Base-by-base conservation (phyloP, 768 basidiomycete species). In the Coprinopsis sp. region DNA sequence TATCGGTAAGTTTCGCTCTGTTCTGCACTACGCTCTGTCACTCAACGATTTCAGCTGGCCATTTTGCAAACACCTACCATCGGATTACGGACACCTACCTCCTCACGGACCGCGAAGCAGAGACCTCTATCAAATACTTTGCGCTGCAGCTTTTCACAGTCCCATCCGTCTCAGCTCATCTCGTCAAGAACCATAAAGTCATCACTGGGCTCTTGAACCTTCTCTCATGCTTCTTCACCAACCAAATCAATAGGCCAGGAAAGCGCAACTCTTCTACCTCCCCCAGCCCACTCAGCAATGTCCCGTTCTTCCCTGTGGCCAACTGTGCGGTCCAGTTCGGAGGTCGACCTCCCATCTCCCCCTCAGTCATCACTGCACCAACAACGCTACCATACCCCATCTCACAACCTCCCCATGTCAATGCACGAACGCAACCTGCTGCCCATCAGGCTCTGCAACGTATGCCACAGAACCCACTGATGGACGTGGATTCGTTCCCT, bases 61-160 rank as follows among this genome's bases (percentile, higher is more conserved):
- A 85, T 54, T 92, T 93, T 61, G 85, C 90, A 0, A 78, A 76
- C 44, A 81, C 91, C 8, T 99, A 97, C 65, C 84, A 84, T 47
- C 77, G 84, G 6, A 73, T 97, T 39, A 87, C 94, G 55, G 90
- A 95, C 54, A 81, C 91, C 2, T 97, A 94, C 65, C 81, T 98
- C 7, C 80, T 95, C 36, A 80, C 88, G 18, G 96, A 98, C 56
- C 79, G 94, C 11, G 95, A 99, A 61, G 86, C 90, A 1, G 96
- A 99, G 61, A 91, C 91, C 6, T 93, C 90, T 13, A 87, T 98
- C 70, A 88, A 94, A 58, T 92, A 91, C 60, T 89, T 95, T 51
- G 87, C 91, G 13, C 73, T 95, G 4, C 91, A 96, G 58, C 76
- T 98, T 27, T 96, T 96, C 69, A 92, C 93, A 0, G 86, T 91